Evolutionary conservation across 176 grass and related monocot genomes (phyloP), one percentile per base, ranked within the genome.

Genomic region (Sorghum bicolor): DNA sequence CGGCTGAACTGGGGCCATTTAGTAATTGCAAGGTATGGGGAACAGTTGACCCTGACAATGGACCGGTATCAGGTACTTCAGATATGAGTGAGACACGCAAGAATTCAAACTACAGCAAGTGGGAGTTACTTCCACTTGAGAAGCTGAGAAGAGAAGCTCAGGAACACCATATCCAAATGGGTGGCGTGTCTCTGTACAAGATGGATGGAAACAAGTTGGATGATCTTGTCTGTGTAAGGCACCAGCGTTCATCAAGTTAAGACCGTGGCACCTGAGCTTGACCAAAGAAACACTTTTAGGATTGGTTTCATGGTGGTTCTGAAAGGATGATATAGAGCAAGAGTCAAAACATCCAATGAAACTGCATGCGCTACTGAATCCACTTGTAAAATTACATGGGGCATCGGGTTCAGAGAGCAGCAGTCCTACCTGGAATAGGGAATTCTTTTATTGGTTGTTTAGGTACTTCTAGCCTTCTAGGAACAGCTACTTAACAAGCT

Each of bases 151-250:
- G 57, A n/a, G 91, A 99, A 74, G 96, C 96, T 70, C 93, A 78
- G 79, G 96, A 94, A 40, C 89, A 99, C 80, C 86, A 96, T 86
- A 50, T 67, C 62, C 89, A 94, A 69, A 99, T 96, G 87, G 83
- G 76, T 10, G 81, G 83, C 0, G 78, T 89, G 32, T 94, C 96
- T 62, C 86, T 95, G 30, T 99, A 99, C 74, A 99, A 99, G 70
- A 94, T 99, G 93, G 96, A 99, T 9, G 96, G 96, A 53, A 99
- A 99, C 90, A 96, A 90, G 82, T 68, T 94, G 28, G 96, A 99
- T 34, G 96, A 99, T 86, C 89, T 99, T 72, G 96, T 96, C 28
- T 99, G 96, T 26, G 96, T 99, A 67, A 94, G 70, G 33, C 96
- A 99, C 62, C 39, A 86, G 1, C 82, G 3, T 75, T 90, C 93